Conservation (phyloP, 306 rosid genomes). For the Cercis canadensis region DNA sequence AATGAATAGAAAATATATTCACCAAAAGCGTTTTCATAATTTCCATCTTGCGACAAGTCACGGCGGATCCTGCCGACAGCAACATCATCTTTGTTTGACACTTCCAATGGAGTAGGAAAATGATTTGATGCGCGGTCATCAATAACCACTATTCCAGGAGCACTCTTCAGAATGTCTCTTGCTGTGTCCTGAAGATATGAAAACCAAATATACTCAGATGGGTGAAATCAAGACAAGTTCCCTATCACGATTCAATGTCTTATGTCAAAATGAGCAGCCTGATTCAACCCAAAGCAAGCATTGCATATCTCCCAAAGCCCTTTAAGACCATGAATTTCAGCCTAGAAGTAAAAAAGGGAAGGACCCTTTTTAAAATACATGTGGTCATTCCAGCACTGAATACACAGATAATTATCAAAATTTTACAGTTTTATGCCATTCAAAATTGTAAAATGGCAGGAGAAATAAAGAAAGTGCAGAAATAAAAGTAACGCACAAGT, state of each 20-base stretch:
- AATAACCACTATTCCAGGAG: conserved; percentile 89
- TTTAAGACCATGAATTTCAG: background rate
- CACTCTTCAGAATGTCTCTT: conserved; percentile 76
- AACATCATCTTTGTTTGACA: conserved; percentile 88
- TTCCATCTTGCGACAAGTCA: conserved; percentile 88
- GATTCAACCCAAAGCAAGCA: background rate
- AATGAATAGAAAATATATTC: too few species aligned
- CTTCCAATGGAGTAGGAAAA: conserved; percentile 94
- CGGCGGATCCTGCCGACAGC: conserved; percentile 95
- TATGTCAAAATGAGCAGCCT: background rate
- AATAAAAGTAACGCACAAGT: conserved; percentile 16
- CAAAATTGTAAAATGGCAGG: background rate
- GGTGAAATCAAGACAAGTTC: background rate
- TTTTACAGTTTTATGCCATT: background rate
- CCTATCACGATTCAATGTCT: background rate
- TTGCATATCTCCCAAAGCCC: background rate
- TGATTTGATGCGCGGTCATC: conserved; percentile 79
- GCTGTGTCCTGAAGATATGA: conserved; percentile 65
- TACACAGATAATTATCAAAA: background rate
- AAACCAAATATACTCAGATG: conserved; percentile 29
- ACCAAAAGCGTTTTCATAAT: too few species aligned
- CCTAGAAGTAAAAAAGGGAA: too few species aligned
- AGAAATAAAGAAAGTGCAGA: background rate
- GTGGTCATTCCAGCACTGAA: too few species aligned
- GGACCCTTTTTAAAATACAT: conserved; percentile 24